Evolutionary conservation across 192 early-diverging fungal species (phyloP).

Genomic region (Paraglomus brasilianum): DNA sequence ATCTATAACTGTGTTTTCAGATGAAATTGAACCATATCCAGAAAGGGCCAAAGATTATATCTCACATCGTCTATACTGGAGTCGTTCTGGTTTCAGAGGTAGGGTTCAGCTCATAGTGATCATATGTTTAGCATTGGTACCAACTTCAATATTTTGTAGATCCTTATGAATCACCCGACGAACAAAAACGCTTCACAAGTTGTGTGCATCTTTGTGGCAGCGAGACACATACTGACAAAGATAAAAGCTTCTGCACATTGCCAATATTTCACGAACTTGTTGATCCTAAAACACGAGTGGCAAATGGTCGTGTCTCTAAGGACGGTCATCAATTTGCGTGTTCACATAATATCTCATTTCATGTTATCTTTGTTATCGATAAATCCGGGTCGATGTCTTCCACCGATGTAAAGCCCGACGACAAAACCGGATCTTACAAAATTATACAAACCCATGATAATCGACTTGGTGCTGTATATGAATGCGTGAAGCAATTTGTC

Average conservation of each 20-base stretch:
- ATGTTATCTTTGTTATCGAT: conserved; percentile 34
- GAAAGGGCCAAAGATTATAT: conserved; percentile 12
- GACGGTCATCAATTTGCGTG: conserved; percentile 33
- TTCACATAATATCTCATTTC: conserved; percentile 20
- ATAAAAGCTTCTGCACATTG: conserved; percentile 20
- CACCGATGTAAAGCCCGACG: conserved; percentile 6
- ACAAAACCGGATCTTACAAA: background rate
- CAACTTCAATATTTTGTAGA: conserved; percentile 7
- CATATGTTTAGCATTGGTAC: background rate
- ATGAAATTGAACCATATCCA: conserved; percentile 14
- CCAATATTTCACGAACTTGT: conserved; percentile 18
- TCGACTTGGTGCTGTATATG: conserved; percentile 31
- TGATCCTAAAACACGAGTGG: background rate
- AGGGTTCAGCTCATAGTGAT: background rate
- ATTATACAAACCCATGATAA: conserved; percentile 26
- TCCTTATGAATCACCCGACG: conserved; percentile 15
- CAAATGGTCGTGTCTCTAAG: conserved; percentile 23
- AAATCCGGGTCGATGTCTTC: conserved; percentile 27
- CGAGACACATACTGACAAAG: conserved; percentile 9
- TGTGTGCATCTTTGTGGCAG: conserved; percentile 28
- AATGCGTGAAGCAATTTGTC: conserved; percentile 19
- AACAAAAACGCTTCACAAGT: conserved; percentile 19
- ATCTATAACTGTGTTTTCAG: background rate
- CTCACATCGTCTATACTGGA: conserved; percentile 30
- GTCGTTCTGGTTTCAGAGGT: conserved; percentile 31